Evolutionary conservation across 441 rosid genomes (phyloP).

Genomic region (Isatis lusitanica): DNA sequence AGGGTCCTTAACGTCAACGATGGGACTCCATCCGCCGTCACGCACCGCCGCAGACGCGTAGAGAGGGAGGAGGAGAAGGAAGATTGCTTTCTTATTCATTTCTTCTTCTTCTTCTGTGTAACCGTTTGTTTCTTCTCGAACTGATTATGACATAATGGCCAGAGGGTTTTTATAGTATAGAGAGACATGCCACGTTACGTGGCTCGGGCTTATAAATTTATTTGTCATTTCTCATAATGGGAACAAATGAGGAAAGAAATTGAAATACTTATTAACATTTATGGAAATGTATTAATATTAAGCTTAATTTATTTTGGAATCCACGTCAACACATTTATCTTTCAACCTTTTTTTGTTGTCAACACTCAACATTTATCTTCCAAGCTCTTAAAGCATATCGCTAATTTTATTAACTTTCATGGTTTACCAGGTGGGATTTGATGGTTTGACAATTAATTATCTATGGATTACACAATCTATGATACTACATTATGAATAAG

Average conservation of each 20-base stretch:
- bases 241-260: neutral
- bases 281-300: neutral
- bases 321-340: too few species aligned
- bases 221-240: neutral
- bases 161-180: neutral
- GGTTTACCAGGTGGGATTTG: too few species aligned
- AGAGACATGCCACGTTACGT: neutral
- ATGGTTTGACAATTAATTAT: too few species aligned
- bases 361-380: too few species aligned
- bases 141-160: neutral
- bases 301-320: neutral
- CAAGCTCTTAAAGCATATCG: too few species aligned
- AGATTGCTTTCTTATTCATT: neutral
- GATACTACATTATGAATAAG: too few species aligned
- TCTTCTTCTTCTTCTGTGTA: neutral
- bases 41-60: neutral
- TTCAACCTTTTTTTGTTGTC: too few species aligned
- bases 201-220: neutral
- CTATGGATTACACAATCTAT: too few species aligned
- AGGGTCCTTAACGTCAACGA: constrained; percentile 42
- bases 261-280: neutral
- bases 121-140: neutral
- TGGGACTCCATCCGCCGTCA: constrained; percentile 54
- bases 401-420: too few species aligned
- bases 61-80: constrained; percentile 12